Conservation (phyloP, 2,329 filamentous ascomycete species). For the Fusarium staphyleae region DNA sequence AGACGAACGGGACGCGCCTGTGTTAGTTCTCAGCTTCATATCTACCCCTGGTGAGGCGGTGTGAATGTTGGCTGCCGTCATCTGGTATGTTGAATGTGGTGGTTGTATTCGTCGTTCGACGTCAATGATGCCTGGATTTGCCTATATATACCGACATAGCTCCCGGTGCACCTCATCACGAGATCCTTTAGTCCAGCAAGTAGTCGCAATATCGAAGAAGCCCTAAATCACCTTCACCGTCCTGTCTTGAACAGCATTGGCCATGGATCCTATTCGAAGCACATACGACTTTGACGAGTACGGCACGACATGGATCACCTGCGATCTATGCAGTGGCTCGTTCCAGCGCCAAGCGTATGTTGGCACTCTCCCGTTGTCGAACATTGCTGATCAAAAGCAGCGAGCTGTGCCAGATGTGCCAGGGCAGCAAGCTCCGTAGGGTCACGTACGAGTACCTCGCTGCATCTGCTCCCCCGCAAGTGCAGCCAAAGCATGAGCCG, state of each 20-base stretch:
- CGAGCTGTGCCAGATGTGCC: conserved; percentile 31
- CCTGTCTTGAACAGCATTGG: neutral
- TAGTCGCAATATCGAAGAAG: neutral
- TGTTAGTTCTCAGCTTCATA: conserved; percentile 8
- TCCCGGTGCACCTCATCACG: conserved; percentile 6
- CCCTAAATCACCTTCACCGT: neutral
- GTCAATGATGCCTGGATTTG: conserved; percentile 3
- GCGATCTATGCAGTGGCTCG: conserved; percentile 36
- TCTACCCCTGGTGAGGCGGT: conserved; percentile 16
- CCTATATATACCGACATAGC: conserved; percentile 31
- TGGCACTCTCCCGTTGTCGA: neutral
- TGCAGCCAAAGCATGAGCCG: conserved; percentile 15
- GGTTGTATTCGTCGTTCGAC: conserved; percentile 8
- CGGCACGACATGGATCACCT: conserved; percentile 39
- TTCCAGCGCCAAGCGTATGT: conserved; percentile 34
- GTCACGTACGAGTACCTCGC: conserved; percentile 35
- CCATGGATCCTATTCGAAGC: conserved; percentile 14
- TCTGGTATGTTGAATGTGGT: conserved; percentile 3
- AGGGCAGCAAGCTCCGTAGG: conserved; percentile 35
- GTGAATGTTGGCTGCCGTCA: conserved; percentile 16
- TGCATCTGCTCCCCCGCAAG: conserved; percentile 7
- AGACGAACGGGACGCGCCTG: conserved; percentile 1
- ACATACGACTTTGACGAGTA: conserved; percentile 35
- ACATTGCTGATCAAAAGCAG: conserved; percentile 4
- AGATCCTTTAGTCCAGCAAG: neutral